Percentiles rank a stretch among this genome's conserved stretches.
Conservation (phyloP, 331 rosid genomes). For the Telfairia occidentalis region DNA sequence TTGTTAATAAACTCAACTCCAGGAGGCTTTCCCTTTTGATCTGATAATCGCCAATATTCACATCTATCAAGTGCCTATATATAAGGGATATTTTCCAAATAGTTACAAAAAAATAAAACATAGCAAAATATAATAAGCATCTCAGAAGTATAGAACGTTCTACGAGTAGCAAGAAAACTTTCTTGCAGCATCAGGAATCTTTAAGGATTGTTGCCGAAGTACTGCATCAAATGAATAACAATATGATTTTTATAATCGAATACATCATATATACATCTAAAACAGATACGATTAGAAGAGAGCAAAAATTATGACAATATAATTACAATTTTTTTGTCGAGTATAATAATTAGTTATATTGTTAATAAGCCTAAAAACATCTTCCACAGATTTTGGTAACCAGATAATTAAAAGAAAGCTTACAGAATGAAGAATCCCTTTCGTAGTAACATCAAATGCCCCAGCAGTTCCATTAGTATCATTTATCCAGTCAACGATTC, state of each 20-base stretch:
- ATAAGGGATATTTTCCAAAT: background rate
- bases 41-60: conserved; percentile 97
- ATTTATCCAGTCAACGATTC: conserved; percentile 93
- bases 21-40: conserved; percentile 81
- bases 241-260: background rate
- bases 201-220: background rate
- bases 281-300: background rate
- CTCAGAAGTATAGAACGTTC: background rate
- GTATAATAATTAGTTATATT: background rate
- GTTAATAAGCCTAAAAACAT: background rate
- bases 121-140: background rate
- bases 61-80: conserved; percentile 75
- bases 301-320: background rate
- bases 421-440: conserved; percentile 94
- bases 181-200: background rate
- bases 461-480: conserved; percentile 73
- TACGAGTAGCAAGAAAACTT: background rate
- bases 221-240: background rate
- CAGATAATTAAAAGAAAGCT: conserved; percentile 21
- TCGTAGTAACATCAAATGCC: conserved; percentile 96
- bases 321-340: background rate
- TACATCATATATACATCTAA: background rate
- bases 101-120: background rate
- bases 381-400: background rate
- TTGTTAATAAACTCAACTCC: too few relatives aligned